phyloP scores from a whole-genome alignment of 163 green algal genomes.

The Scenedesmus sp. region DNA sequence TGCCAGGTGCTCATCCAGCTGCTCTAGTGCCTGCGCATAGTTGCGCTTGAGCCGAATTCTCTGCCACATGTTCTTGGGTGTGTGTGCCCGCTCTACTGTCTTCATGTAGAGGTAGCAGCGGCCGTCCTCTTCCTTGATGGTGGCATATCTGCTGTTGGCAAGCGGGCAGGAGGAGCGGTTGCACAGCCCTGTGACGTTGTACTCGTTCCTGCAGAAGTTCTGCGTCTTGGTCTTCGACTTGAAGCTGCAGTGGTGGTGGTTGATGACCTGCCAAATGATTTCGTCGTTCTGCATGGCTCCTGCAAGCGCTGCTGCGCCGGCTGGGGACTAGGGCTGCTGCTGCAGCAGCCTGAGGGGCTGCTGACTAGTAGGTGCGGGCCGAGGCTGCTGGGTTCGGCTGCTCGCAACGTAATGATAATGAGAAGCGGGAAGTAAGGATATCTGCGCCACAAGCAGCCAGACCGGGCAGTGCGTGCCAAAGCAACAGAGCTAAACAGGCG shows the following conservation, averaged over 20 bases:
- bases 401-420: neutral
- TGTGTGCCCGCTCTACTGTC: conserved; percentile 96
- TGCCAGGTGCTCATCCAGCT: conserved; percentile 88
- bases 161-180: conserved; percentile 96
- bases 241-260: conserved; percentile 96
- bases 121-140: conserved; percentile 93
- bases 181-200: conserved; percentile 98
- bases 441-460: neutral
- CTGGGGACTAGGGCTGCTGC: conserved; percentile 3
- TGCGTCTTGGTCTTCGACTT: conserved; percentile 93
- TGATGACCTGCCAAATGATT: conserved; percentile 97
- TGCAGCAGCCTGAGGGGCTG: conserved; percentile 2
- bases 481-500: neutral
- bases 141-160: conserved; percentile 98
- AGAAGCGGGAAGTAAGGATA: neutral
- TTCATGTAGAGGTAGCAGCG: conserved; percentile 95
- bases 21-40: conserved; percentile 73
- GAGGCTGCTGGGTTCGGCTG: neutral
- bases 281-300: conserved; percentile 90
- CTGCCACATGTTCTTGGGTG: conserved; percentile 97
- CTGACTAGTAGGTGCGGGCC: neutral
- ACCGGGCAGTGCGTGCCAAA: neutral
- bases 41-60: conserved; percentile 87
- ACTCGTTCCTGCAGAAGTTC: conserved; percentile 98
- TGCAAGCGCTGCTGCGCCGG: neutral